Evolutionary conservation across 306 rosid species (phyloP).

Genomic region (Cucumis hystrix): DNA sequence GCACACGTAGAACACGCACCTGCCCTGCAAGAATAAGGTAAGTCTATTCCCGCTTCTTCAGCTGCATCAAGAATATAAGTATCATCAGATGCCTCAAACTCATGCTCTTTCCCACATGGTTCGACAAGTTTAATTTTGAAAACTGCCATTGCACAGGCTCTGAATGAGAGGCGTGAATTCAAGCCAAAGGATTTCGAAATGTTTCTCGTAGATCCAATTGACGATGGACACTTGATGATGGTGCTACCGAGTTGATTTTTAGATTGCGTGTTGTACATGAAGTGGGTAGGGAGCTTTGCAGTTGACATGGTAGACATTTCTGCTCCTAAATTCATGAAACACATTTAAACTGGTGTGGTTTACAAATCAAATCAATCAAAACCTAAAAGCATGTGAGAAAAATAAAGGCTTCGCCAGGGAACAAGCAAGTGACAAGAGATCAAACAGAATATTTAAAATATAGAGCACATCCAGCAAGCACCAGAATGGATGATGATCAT

Average conservation of each 20-base stretch:
- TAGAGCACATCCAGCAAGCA: neutral
- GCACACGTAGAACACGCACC: conserved; percentile 87
- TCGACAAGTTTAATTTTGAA: conserved; percentile 65
- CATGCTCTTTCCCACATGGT: conserved; percentile 44
- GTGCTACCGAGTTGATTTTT: conserved; percentile 15
- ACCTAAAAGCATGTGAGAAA: neutral
- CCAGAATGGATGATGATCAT: neutral
- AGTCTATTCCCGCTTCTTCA: conserved; percentile 59
- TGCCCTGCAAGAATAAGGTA: conserved; percentile 83
- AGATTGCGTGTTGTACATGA: conserved; percentile 18
- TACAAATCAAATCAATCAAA: neutral
- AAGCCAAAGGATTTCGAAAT: conserved; percentile 37
- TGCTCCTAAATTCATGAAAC: conserved; percentile 21
- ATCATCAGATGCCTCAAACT: conserved; percentile 68
- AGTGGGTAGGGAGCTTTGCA: conserved; percentile 25
- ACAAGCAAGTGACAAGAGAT: neutral
- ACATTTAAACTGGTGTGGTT: conserved; percentile 1
- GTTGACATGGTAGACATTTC: conserved; percentile 47
- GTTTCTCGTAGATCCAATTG: conserved; percentile 35
- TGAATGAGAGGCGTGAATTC: conserved; percentile 36
- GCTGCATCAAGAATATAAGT: conserved; percentile 65
- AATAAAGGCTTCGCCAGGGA: too few relatives aligned
- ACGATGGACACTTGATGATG: conserved; percentile 27
- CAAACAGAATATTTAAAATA: neutral
- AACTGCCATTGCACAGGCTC: conserved; percentile 45